Conservation (phyloP, 495 filamentous ascomycete genomes). For the Xylaria grammica region DNA sequence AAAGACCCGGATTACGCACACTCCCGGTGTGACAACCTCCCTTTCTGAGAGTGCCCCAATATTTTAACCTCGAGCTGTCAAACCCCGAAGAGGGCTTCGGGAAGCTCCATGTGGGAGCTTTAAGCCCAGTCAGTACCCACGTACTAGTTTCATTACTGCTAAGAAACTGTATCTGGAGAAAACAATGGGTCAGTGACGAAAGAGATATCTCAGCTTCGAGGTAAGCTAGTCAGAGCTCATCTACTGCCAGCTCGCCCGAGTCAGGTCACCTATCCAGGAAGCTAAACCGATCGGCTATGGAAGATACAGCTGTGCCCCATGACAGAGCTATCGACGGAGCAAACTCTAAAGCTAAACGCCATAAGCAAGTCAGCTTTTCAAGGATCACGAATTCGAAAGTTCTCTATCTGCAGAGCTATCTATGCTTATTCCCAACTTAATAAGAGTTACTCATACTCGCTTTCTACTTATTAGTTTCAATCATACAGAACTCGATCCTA, state of each 20-base stretch:
- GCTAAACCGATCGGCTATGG: conserved; percentile 4
- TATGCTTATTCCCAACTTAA: neutral
- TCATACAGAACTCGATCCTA: too few relatives aligned
- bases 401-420: neutral
- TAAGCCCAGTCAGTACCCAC: neutral
- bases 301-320: conserved; percentile 2
- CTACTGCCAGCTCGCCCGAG: conserved; percentile 1
- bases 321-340: neutral
- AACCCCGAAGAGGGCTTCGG: neutral
- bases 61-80: conserved; percentile 10
- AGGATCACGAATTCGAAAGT: neutral
- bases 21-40: neutral
- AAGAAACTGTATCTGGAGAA: neutral
- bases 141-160: neutral
- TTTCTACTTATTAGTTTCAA: neutral
- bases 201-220: neutral
- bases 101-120: conserved; percentile 12
- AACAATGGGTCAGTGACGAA: conserved; percentile 20
- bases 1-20: neutral
- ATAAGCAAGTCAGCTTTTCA: neutral
- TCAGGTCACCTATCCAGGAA: conserved; percentile 12
- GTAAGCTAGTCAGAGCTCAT: neutral
- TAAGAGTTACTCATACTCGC: neutral
- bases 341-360: neutral
- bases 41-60: neutral